A percentile compares a stretch with the other conserved stretches of the same genome.
Conservation (phyloP, 2,329 filamentous ascomycete genomes). For the Verticillium isaacii region DNA sequence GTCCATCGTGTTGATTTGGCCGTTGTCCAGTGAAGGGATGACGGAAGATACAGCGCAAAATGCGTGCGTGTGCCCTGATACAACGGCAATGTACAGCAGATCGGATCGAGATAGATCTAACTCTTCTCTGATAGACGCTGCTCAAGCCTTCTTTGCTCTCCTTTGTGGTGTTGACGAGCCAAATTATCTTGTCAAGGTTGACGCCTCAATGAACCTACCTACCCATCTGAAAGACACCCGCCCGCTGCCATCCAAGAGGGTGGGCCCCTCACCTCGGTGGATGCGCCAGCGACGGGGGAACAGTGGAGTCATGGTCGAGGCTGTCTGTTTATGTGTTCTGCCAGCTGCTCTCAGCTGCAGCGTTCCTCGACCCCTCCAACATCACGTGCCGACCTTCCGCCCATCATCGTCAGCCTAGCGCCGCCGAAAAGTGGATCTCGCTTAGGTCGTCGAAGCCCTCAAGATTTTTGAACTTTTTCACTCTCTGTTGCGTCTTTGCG, state of each 20-base stretch:
- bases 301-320: background rate
- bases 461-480: conserved; percentile 5
- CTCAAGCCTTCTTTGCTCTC: background rate
- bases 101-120: background rate
- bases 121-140: background rate
- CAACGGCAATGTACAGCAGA: background rate
- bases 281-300: background rate
- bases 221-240: background rate
- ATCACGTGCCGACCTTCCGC: background rate
- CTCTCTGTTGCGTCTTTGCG: conserved; percentile 5
- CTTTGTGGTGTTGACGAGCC: background rate
- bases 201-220: background rate
- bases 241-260: background rate
- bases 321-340: background rate
- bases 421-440: background rate
- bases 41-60: background rate
- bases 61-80: background rate
- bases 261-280: background rate
- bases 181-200: background rate
- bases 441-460: background rate
- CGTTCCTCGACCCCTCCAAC: background rate
- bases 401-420: background rate
- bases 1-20: conserved; percentile 55
- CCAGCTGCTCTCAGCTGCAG: background rate
- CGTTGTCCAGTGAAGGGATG: background rate